Percentiles rank a stretch among this genome's conserved stretches.
These are phyloP conservation scores for Phaseolus coccineus DNA, from an alignment of 331 rosid genomes.

Conservation along the genomic window DNA sequence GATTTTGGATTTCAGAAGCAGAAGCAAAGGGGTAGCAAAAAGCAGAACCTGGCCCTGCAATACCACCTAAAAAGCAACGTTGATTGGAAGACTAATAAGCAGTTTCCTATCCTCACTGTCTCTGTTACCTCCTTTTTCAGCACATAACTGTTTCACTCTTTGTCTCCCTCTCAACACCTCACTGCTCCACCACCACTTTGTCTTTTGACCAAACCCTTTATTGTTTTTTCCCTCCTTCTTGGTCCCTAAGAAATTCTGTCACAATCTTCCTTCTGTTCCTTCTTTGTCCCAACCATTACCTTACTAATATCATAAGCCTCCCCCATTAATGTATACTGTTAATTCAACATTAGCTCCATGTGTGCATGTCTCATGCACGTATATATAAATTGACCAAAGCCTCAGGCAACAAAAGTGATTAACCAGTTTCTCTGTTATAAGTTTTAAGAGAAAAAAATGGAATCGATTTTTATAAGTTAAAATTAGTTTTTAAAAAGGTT, in stretches of 20 bases:
- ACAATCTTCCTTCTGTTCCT: neutral
- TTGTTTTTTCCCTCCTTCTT: conserved; percentile 17
- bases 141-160: conserved; percentile 44
- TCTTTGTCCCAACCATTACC: conserved; percentile 27
- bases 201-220: conserved; percentile 57
- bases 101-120: conserved; percentile 51
- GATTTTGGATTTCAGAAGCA: conserved; percentile 44
- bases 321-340: neutral
- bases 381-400: neutral
- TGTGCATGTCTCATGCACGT: conserved; percentile 26
- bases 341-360: neutral
- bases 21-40: conserved; percentile 49
- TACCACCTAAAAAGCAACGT: conserved; percentile 66
- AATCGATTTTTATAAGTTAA: no score
- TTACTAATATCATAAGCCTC: neutral
- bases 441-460: no score
- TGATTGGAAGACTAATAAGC: conserved; percentile 51
- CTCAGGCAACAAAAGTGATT: neutral
- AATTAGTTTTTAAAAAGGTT: no score
- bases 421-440: no score
- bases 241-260: conserved; percentile 32
- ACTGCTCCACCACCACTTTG: conserved; percentile 49
- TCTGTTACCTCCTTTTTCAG: conserved; percentile 40
- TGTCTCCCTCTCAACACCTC: conserved; percentile 46
- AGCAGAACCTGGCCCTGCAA: conserved; percentile 50